Conservation (phyloP, 768 basidiomycete genomes). For the Daedaleopsis nitida region DNA sequence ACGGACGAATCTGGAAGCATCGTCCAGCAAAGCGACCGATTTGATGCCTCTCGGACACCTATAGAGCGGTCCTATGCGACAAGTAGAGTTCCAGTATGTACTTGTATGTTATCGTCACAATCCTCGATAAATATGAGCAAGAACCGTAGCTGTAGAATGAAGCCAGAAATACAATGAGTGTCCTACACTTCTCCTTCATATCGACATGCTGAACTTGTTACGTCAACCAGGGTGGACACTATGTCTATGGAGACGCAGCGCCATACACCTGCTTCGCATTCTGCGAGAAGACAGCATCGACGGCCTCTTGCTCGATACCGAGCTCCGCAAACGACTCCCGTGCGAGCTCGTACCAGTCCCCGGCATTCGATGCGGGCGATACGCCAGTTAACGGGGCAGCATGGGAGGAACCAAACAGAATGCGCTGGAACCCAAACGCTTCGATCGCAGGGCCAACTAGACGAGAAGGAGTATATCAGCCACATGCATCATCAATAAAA, state of each 20-base stretch:
- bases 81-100: too few species aligned
- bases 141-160: too few species aligned
- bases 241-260: constrained; percentile 4
- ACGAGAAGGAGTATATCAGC: not conserved
- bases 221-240: not conserved
- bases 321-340: constrained; percentile 79
- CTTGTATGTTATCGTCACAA: too few species aligned
- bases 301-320: constrained; percentile 72
- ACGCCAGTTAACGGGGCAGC: constrained; percentile 39
- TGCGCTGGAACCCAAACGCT: constrained; percentile 82
- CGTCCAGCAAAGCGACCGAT: too few species aligned
- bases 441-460: constrained; percentile 81
- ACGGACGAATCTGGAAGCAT: too few species aligned
- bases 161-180: not conserved
- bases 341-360: constrained; percentile 82
- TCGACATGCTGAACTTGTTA: not conserved
- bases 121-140: too few species aligned
- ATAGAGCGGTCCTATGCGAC: too few species aligned
- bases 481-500: constrained; percentile 1
- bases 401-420: constrained; percentile 80
- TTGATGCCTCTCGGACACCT: too few species aligned
- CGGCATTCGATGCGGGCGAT: constrained; percentile 50
- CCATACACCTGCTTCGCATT: constrained; percentile 50
- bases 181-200: not conserved
- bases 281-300: constrained; percentile 72